A percentile compares a stretch with the other conserved stretches of the same genome.
Conservation (phyloP, 2,329 filamentous ascomycete species). For the Penicillium sp. region DNA sequence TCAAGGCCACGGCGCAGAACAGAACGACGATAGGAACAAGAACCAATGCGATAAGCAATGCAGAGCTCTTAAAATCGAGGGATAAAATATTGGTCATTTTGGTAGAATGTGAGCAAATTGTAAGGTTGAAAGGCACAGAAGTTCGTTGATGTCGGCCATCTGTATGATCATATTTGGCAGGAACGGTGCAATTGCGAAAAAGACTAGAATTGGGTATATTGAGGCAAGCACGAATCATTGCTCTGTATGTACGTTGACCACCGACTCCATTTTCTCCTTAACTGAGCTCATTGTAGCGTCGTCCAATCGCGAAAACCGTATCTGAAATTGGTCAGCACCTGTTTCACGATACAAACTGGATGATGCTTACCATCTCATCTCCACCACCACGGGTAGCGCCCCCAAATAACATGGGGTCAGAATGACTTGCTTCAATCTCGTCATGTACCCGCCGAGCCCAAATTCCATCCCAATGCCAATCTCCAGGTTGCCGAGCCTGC, state of each 20-base stretch:
- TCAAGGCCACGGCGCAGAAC: constrained; percentile 38
- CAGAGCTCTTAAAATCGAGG: constrained; percentile 34
- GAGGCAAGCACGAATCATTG: constrained; percentile 16
- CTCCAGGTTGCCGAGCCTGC: constrained; percentile 62
- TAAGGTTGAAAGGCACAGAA: background rate
- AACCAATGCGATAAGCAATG: constrained; percentile 47
- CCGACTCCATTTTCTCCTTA: constrained; percentile 38
- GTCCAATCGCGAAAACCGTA: constrained; percentile 42
- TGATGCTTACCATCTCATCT: constrained; percentile 67
- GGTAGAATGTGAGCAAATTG: constrained; percentile 5
- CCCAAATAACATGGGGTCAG: constrained; percentile 78
- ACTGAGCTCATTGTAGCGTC: constrained; percentile 30
- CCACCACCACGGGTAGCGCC: constrained; percentile 52
- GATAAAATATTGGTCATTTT: constrained; percentile 32
- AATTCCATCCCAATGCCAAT: constrained; percentile 98
- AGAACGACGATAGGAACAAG: constrained; percentile 50
- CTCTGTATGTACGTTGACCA: constrained; percentile 26
- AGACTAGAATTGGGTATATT: constrained; percentile 23
- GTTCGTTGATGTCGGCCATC: background rate
- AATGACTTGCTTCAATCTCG: constrained; percentile 72
- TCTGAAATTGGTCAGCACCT: constrained; percentile 26
- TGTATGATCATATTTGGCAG: background rate
- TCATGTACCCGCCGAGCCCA: constrained; percentile 89
- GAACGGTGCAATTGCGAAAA: background rate
- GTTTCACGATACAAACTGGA: background rate